Base-by-base conservation (phyloP, 116 monocot species). In the Thalassia testudinum region DNA sequence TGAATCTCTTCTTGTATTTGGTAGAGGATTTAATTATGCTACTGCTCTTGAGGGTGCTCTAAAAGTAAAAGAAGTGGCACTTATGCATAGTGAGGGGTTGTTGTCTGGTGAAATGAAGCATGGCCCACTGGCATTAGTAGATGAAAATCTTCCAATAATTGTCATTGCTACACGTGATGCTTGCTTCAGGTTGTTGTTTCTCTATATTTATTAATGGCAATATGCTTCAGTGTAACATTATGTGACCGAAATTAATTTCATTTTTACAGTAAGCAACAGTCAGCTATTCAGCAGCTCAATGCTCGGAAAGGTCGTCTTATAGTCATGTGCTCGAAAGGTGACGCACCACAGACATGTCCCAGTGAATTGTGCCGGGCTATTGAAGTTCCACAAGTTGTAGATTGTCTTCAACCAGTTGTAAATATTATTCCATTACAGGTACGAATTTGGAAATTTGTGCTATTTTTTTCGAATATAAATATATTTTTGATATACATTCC, bases 81-180 rank as follows among this genome's bases (percentile, higher is more conserved):
- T 95, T 26, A 95, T 84, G 78, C 87, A 95, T 53, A 87, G 76
- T 55, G 87, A 95, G 75, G 93, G 93, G 27, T 70, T 95, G 87
- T 76, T 95, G 58, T 87, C 93, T 10, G 93, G 93, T 57, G 93
- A 95, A 76, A 95, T 95, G 87, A 95, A 95, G 45, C 93, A 95
- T 52, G 93, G 93, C 2, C 93, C 93, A 0, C 60, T 95, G 58
- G 93, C 87, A 20, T 69, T 95, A 54, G 93, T 95, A 27, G 93
- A 95, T 70, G 93, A 95, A 72, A 80, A 56, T 29, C 75, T 95
- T 21, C 93, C 93, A 5, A 80, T 95, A 8, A 77, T 95, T 24
- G 93, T 95, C 21, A 78, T 95, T 57, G 93, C 93, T 43, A 95
- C 87, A 37, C 75, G 64, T 17, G 93, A 95, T 74, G 62, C 65